Conservation (phyloP, 257 asterid genomes). For the Gardenia jasminoides region DNA sequence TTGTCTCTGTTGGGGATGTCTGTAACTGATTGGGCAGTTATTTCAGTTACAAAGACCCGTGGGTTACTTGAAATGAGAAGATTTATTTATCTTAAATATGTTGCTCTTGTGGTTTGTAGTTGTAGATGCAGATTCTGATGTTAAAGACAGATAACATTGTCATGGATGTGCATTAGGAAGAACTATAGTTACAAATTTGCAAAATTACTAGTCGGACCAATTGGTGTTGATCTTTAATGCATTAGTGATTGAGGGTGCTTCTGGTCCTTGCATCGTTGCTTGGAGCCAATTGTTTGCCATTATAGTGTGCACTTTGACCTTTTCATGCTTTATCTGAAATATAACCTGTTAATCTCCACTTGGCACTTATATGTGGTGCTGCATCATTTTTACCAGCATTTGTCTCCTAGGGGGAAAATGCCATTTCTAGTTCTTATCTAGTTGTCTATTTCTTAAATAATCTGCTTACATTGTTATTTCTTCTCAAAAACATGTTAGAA, state of each 20-base stretch:
- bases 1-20: not conserved
- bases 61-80: not conserved
- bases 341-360: not conserved
- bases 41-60: not conserved
- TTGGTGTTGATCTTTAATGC: too few relatives aligned
- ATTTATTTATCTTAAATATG: not conserved
- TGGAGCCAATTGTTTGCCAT: not conserved
- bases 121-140: not conserved
- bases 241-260: not conserved
- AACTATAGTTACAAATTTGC: not conserved
- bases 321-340: not conserved
- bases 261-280: not conserved
- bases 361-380: not conserved
- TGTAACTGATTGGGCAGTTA: not conserved
- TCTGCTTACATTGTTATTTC: slow-evolving; percentile 17
- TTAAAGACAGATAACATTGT: not conserved
- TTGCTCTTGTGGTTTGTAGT: not conserved
- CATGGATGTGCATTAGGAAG: not conserved
- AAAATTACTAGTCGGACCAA: not conserved
- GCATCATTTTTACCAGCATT: not conserved
- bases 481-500: slow-evolving; percentile 14
- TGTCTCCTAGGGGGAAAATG: not conserved
- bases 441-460: slow-evolving; percentile 14
- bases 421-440: too few relatives aligned
- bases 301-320: not conserved